phyloP scores from a whole-genome alignment of 148 eudicot species.

The Rhododendron mucronatum region DNA sequence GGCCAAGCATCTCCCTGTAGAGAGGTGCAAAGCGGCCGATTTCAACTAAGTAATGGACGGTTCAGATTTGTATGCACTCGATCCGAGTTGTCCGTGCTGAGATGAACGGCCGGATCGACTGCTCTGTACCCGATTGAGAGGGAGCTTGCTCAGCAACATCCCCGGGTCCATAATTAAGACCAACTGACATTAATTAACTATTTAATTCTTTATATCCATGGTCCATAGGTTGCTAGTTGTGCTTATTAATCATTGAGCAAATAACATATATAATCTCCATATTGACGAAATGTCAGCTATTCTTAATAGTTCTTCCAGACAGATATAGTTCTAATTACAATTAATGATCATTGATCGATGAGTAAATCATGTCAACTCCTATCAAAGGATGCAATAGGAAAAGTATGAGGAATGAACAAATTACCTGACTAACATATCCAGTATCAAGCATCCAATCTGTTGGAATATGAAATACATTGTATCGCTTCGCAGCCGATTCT shows the following conservation, averaged over 20 bases:
- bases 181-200: neutral
- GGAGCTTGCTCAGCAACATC: too few species aligned
- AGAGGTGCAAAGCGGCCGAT: too few species aligned
- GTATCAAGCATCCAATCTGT: slow-evolving; percentile 91
- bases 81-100: too few species aligned
- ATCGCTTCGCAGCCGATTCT: slow-evolving; percentile 74
- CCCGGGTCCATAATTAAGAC: neutral
- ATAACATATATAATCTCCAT: neutral
- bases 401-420: neutral
- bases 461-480: slow-evolving; percentile 72
- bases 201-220: neutral
- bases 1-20: too few species aligned
- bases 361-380: neutral
- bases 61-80: too few species aligned
- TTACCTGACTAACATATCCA: slow-evolving; percentile 78
- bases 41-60: too few species aligned
- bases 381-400: neutral
- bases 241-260: neutral
- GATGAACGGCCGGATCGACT: too few species aligned
- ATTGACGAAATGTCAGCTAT: neutral
- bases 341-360: neutral
- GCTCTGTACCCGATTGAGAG: too few species aligned
- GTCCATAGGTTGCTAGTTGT: neutral
- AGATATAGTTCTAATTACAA: neutral
- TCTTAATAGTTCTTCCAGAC: neutral